Evolutionary conservation across 106 monocot species (phyloP), one percentile per base, ranked within the genome.

Genomic region (Acanthochlamys bracteata): DNA sequence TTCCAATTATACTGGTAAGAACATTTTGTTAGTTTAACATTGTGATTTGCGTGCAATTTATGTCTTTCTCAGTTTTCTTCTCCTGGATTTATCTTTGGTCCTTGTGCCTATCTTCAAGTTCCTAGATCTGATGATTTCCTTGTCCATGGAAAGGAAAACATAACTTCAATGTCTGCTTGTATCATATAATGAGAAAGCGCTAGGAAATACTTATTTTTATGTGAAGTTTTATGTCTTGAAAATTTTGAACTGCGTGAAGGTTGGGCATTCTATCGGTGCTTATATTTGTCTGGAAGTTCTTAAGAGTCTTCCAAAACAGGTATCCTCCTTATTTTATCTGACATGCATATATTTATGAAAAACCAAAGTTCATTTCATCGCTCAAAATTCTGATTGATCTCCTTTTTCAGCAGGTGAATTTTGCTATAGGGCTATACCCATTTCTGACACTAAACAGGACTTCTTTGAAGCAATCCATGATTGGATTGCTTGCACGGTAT

Each of bases 241-340:
- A 39, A 52, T 22, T 59, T 67, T 21, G 67, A 12, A 59, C 20
- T 58, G 68, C 20, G 16, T 71, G 72, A 72, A 95, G 94, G 84
- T 90, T 77, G 94, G 94, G 10, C 94, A 95, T 67, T 95, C 94
- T 53, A 90, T 90, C 78, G 94, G 94, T 55, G 67, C 90, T n/a
- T 87, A 87, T 69, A 84, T 95, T 55, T 79, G 82, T 58, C 54
- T 95, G 56, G 84, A 95, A 66, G 67, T 95, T 68, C 79, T 87
- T 24, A 90, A 78, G 74, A 75, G 73, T 52, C 53, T 79, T 70
- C 86, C 79, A 16, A 54, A 80, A 4, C 80, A 80, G 90, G 94
- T 90, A 60, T 10, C 14, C 0, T 16, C 43, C 43, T 7, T 46
- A 46, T 46, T 46, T 14, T 46, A 11, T 16, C 11, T 10, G 16